phyloP scores from a whole-genome alignment of 345 rosid genomes.

The Geranium brycei region DNA sequence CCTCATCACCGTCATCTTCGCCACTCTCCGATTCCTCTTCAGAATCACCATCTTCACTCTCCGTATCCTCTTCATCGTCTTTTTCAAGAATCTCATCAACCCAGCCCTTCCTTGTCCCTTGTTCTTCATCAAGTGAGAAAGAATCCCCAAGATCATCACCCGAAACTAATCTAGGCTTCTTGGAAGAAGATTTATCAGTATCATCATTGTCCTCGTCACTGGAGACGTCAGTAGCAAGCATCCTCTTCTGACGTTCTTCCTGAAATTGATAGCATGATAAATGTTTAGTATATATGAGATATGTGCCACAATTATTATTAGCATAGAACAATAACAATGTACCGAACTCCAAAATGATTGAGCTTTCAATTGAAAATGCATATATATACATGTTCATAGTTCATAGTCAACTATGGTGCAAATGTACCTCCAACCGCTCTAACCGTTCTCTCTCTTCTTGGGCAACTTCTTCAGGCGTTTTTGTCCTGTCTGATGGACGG shows the following conservation, averaged over 20 bases:
- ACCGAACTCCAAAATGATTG: neutral
- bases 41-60: conserved; percentile 39
- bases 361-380: neutral
- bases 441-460: conserved; percentile 76
- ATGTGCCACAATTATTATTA: neutral
- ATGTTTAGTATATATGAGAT: neutral
- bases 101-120: conserved; percentile 52
- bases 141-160: conserved; percentile 96
- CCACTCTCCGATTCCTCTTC: conserved; percentile 44
- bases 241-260: conserved; percentile 79
- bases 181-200: conserved; percentile 23
- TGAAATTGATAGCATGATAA: conserved; percentile 16
- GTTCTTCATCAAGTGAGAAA: conserved; percentile 51
- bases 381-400: neutral
- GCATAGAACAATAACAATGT: neutral
- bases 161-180: conserved; percentile 34
- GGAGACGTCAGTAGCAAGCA: conserved; percentile 55
- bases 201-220: conserved; percentile 67
- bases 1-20: conserved; percentile 32
- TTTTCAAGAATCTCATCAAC: conserved; percentile 73
- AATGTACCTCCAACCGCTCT: conserved; percentile 62
- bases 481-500: conserved; percentile 70
- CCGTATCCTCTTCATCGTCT: conserved; percentile 37
- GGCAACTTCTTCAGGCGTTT: conserved; percentile 96
- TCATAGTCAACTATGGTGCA: conserved; percentile 1